Evolutionary conservation across 2,329 filamentous ascomycete genomes (phyloP), one percentile per base, ranked within the genome.

Genomic region (Gremmenia infestans): DNA sequence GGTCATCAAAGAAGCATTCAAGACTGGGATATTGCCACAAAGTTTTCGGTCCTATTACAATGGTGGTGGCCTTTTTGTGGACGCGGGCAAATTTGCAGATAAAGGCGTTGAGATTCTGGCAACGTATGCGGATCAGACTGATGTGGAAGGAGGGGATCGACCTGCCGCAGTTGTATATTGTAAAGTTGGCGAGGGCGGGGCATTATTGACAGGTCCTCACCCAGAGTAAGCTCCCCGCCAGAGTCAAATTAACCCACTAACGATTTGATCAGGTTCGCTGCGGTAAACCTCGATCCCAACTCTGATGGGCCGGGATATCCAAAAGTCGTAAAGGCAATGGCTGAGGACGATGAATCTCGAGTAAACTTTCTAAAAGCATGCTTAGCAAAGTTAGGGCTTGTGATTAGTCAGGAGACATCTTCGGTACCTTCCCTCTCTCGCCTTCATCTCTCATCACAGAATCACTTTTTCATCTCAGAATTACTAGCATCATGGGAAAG

Each of bases 51-150:
- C 84, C 14, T 99, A 99, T 69, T 97, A 93, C 71, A 99, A 99
- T 65, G 94, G 94, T 0, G 94, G 94, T 0, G 92, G 94, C 3
- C 85, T 96, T 1, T 99, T 97, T 74, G 89, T 96, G 1, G 87
- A 94, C 72, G 87, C 88, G 1, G 78, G 80, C 3, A 81, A 79
- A 46, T 77, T 83, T 54, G 74, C 77, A 54, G 78, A 81, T 32
- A 74, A 79, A 60, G 88, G 87, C 1, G 83, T 97, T 0, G 84
- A 97, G 71, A 80, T 96, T 6, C 75, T 99, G 23, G 94, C 93
- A 1, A 88, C 80, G 56, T 99, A 94, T 69, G 79, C 79, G 0
- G 87, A 91, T 37, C 76, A 86, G 14, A 71, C 96, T 12, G 83
- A 87, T 63, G 88, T 97, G 3, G 86, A 95, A 53, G 80, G 87